phyloP scores from a whole-genome alignment of 2,329 filamentous ascomycete genomes.

The Hypoxylon sp. region DNA sequence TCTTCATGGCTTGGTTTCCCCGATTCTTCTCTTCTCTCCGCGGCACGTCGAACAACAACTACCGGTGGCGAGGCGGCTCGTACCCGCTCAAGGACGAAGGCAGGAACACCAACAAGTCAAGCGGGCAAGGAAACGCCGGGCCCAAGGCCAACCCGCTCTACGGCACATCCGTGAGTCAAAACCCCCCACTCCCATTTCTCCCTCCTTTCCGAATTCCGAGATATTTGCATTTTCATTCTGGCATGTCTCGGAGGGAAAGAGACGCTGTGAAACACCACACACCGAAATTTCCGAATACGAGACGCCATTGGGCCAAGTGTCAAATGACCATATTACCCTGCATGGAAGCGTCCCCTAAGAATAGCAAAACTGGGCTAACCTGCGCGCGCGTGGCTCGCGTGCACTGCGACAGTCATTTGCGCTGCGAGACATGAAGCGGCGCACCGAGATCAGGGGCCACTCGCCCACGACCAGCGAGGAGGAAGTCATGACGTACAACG shows the following conservation, averaged over 20 bases:
- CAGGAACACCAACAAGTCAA: constrained; percentile 21
- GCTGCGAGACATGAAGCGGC: constrained; percentile 30
- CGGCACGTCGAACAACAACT: constrained; percentile 27
- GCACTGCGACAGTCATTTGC: constrained; percentile 17
- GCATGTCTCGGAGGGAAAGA: not conserved
- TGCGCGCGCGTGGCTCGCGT: no score
- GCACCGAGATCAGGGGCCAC: constrained; percentile 41
- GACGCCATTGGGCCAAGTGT: no score
- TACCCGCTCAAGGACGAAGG: constrained; percentile 21
- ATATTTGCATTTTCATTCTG: not conserved
- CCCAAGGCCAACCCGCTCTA: constrained; percentile 23
- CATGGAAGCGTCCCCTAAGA: not conserved
- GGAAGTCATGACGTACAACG: constrained; percentile 48
- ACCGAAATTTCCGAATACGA: not conserved
- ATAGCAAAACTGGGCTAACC: not conserved
- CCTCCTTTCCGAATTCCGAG: no score
- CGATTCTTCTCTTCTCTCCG: constrained; percentile 35
- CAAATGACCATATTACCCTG: no score
- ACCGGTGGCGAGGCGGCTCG: constrained; percentile 23
- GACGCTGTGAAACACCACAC: not conserved
- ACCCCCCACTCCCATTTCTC: not conserved
- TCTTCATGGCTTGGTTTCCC: constrained; percentile 39
- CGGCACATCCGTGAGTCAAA: constrained; percentile 19
- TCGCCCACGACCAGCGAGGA: constrained; percentile 47
- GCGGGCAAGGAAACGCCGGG: constrained; percentile 1